Evolutionary conservation across 140 eudicot genomes (phyloP), one percentile per base, ranked within the genome.

Genomic region (Flaveria floridana): DNA sequence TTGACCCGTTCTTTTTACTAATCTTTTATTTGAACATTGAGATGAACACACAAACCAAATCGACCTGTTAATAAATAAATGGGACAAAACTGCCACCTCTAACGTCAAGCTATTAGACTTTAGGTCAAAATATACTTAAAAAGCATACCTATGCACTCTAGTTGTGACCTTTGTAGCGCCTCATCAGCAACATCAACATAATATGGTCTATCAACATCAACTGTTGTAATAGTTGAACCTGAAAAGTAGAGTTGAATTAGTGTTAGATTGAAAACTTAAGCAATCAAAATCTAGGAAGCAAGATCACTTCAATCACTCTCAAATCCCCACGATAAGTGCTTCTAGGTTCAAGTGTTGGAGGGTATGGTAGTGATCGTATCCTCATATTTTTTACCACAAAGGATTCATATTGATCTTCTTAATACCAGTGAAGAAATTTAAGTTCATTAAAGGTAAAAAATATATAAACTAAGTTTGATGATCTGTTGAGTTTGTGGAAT

Each of bases 61-160:
- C 26, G n/a, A 37, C 34, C 65, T 16, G 5, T 37, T 71, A 26
- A 20, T 16, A 15, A 5, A 52, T 23, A 61, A 61, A 25, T 57
- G 20, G 68, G 12, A 1, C 68, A 28, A 62, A 62, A 62, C 0
- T 28, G 68, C 46, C 68, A 62, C 41, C 18, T 25, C 41, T 59
- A 13, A 58, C 1, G 21, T 28, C 46, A 28, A 6, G 21, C 7
- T 62, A 13, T 34, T 37, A 65, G 13, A 8, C 26, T 2, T 34
- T 34, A 64, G 51, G 14, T 23, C 23, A 30, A 15, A 34, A 46
- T 68, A 48, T 62, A 63, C 20, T 37, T 30, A 51, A 28, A 52
- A 80, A 59, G 15, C 76, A 57, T 79, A 87, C 98, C 95, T 81
- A 92, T 57, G 78, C 85, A 78, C 77, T 89, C 89, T 34, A 87